Evolutionary conservation across 2,329 filamentous ascomycete genomes (phyloP).

Genomic region (Sarocladium kiliense): DNA sequence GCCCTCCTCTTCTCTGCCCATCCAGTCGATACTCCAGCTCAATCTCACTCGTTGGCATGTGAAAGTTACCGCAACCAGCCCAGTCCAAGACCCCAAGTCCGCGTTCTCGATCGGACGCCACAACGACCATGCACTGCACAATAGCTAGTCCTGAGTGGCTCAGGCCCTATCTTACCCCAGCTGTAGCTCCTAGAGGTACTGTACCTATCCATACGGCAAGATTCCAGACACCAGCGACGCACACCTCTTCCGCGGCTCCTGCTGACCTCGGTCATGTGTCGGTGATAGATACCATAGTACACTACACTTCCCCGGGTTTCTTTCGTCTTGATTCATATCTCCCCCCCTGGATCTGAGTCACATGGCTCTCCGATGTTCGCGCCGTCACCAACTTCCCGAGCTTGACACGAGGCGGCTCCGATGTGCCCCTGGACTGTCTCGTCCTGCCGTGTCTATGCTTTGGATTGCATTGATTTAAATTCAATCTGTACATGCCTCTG

Average conservation of each 20-base stretch:
- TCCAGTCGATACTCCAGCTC: too few relatives aligned
- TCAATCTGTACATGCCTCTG: too few relatives aligned
- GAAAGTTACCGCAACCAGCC: constrained; percentile 1
- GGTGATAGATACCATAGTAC: not conserved
- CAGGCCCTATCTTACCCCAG: too few relatives aligned
- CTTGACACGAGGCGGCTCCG: not conserved
- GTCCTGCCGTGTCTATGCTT: not conserved
- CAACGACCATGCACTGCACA: not conserved
- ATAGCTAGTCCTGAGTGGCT: not conserved
- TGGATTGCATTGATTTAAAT: too few relatives aligned
- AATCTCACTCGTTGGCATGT: not conserved
- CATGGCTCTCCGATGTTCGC: constrained; percentile 2
- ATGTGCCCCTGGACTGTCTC: not conserved
- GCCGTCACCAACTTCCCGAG: not conserved
- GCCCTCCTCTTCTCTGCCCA: too few relatives aligned
- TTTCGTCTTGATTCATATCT: not conserved
- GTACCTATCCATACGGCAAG: too few relatives aligned
- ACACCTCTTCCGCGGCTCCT: not conserved
- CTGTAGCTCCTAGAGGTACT: too few relatives aligned
- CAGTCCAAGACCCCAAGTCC: too few relatives aligned
- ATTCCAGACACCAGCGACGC: not conserved
- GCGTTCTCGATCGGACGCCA: not conserved
- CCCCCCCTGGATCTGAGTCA: not conserved
- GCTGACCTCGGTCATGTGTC: not conserved
- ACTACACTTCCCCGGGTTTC: not conserved